Base-by-base conservation (phyloP, 2,329 filamentous ascomycete genomes). In the Fusarium abutilonis region DNA sequence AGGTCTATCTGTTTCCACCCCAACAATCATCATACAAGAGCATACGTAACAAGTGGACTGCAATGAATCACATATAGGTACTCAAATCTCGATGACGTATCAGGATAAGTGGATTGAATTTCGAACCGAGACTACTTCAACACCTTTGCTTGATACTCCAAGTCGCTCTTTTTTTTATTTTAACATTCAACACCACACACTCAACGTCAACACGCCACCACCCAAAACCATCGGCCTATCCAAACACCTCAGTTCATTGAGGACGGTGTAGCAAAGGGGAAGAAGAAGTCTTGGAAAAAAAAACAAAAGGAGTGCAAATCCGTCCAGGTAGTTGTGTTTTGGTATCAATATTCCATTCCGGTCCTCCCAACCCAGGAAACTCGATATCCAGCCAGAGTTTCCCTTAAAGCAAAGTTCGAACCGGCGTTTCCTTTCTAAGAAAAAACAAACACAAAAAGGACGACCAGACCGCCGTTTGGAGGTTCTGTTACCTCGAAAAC, bases 291-390 rank as follows among this genome's bases (percentile, higher is more conserved):
- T 28, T n/a, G 44, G 23, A 29, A 56, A 36, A 44, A 64, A 48
- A 31, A 59, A n/a, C 41, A 53, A 31, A 67, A 63, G 38, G 60
- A 67, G 49, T 42, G 51, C 63, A 65, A 60, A 56, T 56, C 53
- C 54, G 40, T 57, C 38, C 64, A 46, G 56, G 60, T 60, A 63
- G 48, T 63, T 69, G 67, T 64, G 48, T 63, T 69, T n/a, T n/a
- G 67, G 67, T 69, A 69, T 69, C 67, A 69, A 53, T 68, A 59
- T 60, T 49, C 36, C 28, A 50, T 66, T 61, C 61, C 60, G 49
- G 42, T 23, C 41, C 40, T 51, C 36, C 41, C 28, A 3, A 29
- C 58, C 52, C 52, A 56, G 47, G 36, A 57, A 57, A 56, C 50
- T 52, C 58, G 6, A 44, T 48, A 63, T 63, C 58, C 62, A 63